phyloP scores from a whole-genome alignment of 108 stramenopile species.

The Skeletonema potamos region DNA sequence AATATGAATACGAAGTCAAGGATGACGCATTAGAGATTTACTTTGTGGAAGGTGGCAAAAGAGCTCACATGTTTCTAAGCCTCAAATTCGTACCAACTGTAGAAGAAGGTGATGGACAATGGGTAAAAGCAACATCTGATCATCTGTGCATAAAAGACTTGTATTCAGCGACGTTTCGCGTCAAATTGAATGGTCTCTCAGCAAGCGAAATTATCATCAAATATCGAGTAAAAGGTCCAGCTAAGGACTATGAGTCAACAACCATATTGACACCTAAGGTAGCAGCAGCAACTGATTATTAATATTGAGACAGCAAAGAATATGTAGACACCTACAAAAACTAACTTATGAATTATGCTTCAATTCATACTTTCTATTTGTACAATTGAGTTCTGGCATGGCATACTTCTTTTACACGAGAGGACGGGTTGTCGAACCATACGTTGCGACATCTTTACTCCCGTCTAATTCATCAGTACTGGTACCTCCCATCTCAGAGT shows the following conservation, averaged over 20 bases:
- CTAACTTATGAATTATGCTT: not conserved
- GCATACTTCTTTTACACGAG: not conserved
- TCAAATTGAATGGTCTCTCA: constrained; percentile 56
- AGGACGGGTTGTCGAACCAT: constrained; percentile 6
- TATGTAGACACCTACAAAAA: too few species aligned
- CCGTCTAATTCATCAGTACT: constrained; percentile 31
- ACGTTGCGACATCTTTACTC: constrained; percentile 11
- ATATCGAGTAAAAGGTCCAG: constrained; percentile 68
- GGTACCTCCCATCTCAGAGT: constrained; percentile 29
- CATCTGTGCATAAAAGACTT: constrained; percentile 78
- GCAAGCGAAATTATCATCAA: constrained; percentile 63
- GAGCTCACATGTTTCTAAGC: constrained; percentile 65
- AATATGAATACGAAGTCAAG: constrained; percentile 59
- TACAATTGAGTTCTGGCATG: not conserved
- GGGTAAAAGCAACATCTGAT: constrained; percentile 67
- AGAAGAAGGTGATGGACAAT: constrained; percentile 18
- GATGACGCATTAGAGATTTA: constrained; percentile 57
- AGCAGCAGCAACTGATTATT: not conserved
- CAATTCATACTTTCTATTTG: not conserved
- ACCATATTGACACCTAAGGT: constrained; percentile 53
- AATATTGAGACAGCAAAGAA: not conserved
- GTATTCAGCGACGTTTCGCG: constrained; percentile 58
- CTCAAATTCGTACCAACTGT: constrained; percentile 52
- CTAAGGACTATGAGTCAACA: constrained; percentile 72
- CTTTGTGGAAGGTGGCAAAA: constrained; percentile 65